Evolutionary conservation across 768 basidiomycete species (phyloP).

Genomic region (Suillus sp.): DNA sequence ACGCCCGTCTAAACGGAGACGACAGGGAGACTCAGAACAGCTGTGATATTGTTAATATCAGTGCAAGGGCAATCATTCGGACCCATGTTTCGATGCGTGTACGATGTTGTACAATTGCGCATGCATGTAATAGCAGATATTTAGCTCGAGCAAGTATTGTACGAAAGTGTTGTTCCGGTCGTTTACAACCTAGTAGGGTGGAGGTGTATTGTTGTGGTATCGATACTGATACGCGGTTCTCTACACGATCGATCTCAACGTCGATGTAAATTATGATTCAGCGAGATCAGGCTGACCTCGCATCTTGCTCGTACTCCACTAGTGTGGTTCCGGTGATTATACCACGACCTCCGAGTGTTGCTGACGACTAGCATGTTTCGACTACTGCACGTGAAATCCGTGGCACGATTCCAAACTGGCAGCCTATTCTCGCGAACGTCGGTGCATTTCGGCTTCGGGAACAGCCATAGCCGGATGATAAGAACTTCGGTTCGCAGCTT

Average conservation of each 20-base stretch:
- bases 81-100: neutral
- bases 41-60: neutral
- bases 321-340: too few relatives aligned
- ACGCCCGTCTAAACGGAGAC: constrained; percentile 4
- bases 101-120: neutral
- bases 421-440: too few relatives aligned
- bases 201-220: neutral
- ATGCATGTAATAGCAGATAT: neutral
- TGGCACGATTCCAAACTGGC: neutral
- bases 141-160: neutral
- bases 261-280: neutral
- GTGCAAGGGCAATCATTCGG: neutral
- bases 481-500: neutral
- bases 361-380: neutral
- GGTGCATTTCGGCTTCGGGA: neutral
- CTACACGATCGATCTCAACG: neutral
- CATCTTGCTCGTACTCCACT: too few relatives aligned
- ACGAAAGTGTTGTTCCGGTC: neutral
- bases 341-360: too few relatives aligned
- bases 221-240: neutral
- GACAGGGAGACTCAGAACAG: neutral
- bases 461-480: neutral
- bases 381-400: neutral
- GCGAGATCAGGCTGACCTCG: too few relatives aligned
- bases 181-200: neutral